phyloP scores from a whole-genome alignment of 768 basidiomycete species.

The Lyophyllum shimeji region DNA sequence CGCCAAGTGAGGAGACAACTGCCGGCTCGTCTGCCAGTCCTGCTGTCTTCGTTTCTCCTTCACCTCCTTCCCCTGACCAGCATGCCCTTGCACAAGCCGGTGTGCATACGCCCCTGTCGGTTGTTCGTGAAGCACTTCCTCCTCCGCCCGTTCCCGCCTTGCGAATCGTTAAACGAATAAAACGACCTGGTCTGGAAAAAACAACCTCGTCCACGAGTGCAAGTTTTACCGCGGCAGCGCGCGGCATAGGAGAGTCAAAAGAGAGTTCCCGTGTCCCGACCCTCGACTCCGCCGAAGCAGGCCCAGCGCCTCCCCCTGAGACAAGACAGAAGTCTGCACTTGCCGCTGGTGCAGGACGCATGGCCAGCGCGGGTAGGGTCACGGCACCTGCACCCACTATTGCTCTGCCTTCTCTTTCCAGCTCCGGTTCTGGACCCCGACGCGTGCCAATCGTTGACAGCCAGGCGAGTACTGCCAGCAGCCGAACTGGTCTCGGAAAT shows the following conservation, averaged over 20 bases:
- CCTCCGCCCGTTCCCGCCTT: constrained; percentile 43
- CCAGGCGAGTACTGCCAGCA: constrained; percentile 1
- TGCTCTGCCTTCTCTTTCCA: background rate
- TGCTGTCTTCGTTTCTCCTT: constrained; percentile 14
- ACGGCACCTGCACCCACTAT: constrained; percentile 3
- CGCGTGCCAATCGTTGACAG: constrained; percentile 29
- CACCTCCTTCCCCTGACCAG: constrained; percentile 14
- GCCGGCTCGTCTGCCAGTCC: background rate
- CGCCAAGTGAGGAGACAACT: background rate
- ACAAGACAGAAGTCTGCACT: background rate
- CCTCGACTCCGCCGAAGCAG: background rate
- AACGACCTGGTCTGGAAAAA: constrained; percentile 18
- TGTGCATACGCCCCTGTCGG: constrained; percentile 10
- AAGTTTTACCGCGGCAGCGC: constrained; percentile 8
- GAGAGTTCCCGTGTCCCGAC: background rate
- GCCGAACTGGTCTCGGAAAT: background rate
- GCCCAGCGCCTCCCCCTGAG: background rate
- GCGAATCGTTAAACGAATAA: constrained; percentile 46
- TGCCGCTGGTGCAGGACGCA: background rate
- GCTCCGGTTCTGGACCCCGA: constrained; percentile 30
- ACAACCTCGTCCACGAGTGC: constrained; percentile 14
- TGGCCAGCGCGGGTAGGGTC: background rate
- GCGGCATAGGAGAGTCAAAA: background rate
- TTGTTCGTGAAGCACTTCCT: constrained; percentile 19
- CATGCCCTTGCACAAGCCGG: background rate